Evolutionary conservation across 1,284 basidiomycete species (phyloP), one percentile per base, ranked within the genome.

Genomic region (Vanrija humicola): DNA sequence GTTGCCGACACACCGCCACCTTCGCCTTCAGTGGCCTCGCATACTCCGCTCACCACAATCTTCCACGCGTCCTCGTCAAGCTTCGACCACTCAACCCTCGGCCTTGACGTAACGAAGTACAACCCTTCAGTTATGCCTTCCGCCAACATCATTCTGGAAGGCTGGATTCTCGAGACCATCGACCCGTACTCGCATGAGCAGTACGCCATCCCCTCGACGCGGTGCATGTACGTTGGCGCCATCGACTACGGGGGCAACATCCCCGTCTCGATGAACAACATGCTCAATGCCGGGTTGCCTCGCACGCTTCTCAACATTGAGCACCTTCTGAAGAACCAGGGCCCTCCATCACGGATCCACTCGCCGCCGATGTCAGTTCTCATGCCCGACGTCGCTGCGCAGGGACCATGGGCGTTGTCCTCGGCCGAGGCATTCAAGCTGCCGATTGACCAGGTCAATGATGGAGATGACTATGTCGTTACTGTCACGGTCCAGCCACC

Each of bases 121-220:
- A 98, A 98, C 69, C 81, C 90, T 0, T 82, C 84, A 48, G 71
- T 61, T 0, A 79, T 93, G 14, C 90, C 91, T 0, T 78, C 90
- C 9, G 94, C 92, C 0, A 85, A 88, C 19, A 80, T 94, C 44
- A 86, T 90, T 60, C 79, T 99, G 3, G 93, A 98, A 65, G 95
- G 90, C 0, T 99, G 96, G 96, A 87, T 97, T 44, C 76, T 97
- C 63, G 93, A 99, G 78, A 98, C 94, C 1, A 82, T 98, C 44
- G 95, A 98, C 72, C 95, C 96, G 0, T 98, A 98, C 72, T 90
- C 90, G 43, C 87, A 88, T 57, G 92, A 96, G 73, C 93, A 91
- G 65, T 95, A 94, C 70, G 84, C 90, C 15, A 97, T 98, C 45
- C 95, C 95, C 0, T 97, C 93, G 3, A 92, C 95, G 23, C 80